These are phyloP conservation scores for Schizonepeta tenuifolia DNA, from an alignment of 257 asterid species.

Conservation along the genomic window DNA sequence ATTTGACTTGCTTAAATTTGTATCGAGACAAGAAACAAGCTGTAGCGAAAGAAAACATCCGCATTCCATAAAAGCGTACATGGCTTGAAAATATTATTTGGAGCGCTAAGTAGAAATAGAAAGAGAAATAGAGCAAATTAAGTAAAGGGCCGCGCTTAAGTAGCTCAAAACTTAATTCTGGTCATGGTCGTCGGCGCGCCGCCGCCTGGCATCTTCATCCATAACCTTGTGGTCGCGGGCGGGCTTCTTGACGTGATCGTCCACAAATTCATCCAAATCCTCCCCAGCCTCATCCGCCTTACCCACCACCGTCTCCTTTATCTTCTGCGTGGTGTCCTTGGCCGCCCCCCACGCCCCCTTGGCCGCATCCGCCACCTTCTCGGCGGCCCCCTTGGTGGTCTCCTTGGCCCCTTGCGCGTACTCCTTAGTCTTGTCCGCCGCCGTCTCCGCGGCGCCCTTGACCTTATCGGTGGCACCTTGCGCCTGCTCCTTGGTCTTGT, in stretches of 20 bases:
- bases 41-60: too few species aligned
- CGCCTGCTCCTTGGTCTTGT: slow-evolving; percentile 46
- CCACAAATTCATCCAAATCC: slow-evolving; percentile 47
- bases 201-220: slow-evolving; percentile 53
- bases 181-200: slow-evolving; percentile 2
- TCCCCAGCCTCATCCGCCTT: slow-evolving; percentile 35
- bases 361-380: slow-evolving; percentile 48
- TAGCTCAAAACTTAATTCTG: slow-evolving; percentile 25
- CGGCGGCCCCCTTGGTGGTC: slow-evolving; percentile 39
- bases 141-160: not conserved
- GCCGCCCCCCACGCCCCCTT: slow-evolving; percentile 55
- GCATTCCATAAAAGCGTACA: too few species aligned
- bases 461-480: slow-evolving; percentile 43
- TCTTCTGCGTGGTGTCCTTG: slow-evolving; percentile 53
- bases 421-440: slow-evolving; percentile 48
- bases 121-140: too few species aligned
- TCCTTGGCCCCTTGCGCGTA: too few species aligned
- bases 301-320: slow-evolving; percentile 75
- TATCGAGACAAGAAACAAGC: too few species aligned
- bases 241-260: slow-evolving; percentile 53
- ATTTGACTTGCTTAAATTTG: too few species aligned
- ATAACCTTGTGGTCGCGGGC: slow-evolving; percentile 37
- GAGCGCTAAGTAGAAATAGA: too few species aligned
- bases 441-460: slow-evolving; percentile 33
- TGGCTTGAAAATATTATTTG: too few species aligned